Base-by-base conservation (phyloP, 2,329 filamentous ascomycete species). In the Fusarium sp. region DNA sequence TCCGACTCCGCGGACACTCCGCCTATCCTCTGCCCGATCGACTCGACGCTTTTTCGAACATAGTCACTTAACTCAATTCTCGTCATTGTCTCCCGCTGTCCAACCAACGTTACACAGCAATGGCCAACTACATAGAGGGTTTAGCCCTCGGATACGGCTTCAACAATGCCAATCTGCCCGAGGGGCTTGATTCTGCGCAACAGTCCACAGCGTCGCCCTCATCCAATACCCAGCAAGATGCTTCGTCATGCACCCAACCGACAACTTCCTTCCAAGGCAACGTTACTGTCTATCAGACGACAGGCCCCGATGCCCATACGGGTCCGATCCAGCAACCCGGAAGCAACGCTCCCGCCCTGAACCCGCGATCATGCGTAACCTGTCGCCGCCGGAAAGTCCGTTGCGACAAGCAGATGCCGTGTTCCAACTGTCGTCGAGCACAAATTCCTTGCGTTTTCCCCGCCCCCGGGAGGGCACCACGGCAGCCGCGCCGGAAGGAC, bases 391-490 rank as follows among this genome's bases (percentile, higher is more conserved):
- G 89, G 65, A 91, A 92, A 77, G 91, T 94, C 55, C 90, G 90
- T 73, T 94, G 91, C 82, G 90, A 94, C 81, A 93, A 93, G 81
- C 84, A 87, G 72, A 88, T 92, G 82, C 90, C 91, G 17, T 94
- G 91, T 77, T 88, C 88, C 71, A 93, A 94, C 76, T 94, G 91
- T 76, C 86, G 86, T 41, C 87, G 90, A 67, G 90, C 89, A 40
- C 82, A 89, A 71, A 91, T 91, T 59, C 86, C 90, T 70, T 94
- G 91, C 77, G 81, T 92, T 48, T 94, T 92, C 74, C 91, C 91
- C 2, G 89, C 90, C 4, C 91, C 91, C 1, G 91, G 91, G 11
- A 85, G 91, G 56, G 90, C 91, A 7, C 91, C 90, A 11, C 84
- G 91, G 41, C 89, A 91, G 70, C 84, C 86, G 62, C 85, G 89